Base-by-base conservation (phyloP, 2,329 filamentous ascomycete species). In the Colletotrichum sp. region DNA sequence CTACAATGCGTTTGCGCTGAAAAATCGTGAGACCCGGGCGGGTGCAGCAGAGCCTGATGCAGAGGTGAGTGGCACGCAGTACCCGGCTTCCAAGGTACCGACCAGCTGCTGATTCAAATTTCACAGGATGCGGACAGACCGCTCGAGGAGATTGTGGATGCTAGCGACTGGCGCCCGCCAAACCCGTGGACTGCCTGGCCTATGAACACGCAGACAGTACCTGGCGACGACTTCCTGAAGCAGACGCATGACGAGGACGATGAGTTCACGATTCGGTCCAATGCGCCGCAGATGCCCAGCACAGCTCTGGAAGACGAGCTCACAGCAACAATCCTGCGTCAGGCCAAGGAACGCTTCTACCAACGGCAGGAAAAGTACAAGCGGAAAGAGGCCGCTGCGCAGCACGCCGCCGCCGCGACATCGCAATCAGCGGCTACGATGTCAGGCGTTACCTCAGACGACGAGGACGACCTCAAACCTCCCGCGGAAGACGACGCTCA, bases 101-200 rank as follows among this genome's bases (percentile, higher is more conserved):
- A 21, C 18, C 9, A 30, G 30, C 32, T 18, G 32, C 61, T 38
- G 34, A 64, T 34, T 16, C n/a, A 21, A 26, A 12, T 16, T 43
- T 26, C 18, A 12, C 58, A 74, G 74, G 74, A 73, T 8, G 61
- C 52, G 9, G 60, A 73, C 6, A 73, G 28, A 26, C 30, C 68
- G 36, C 68, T 76, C 4, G 61, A 67, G 8, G 71, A 74, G 5
- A 64, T 67, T 6, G 63, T 86, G 84, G 78, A 83, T 28, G 72
- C 75, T 26, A 74, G 78, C 18, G 79, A 81, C 60, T 93, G 91
- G 88, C 83, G 82, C 6, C 90, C 90, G 3, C 87, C 90, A 0
- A 91, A 90, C 74, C 78, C 82, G 6, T 98, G 96, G 96, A 95
- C 94, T 21, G 94, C 96, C 1, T 98, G 96, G 96, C 96, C 96